Conservation (phyloP, 495 filamentous ascomycete genomes). For the Aspergillus saccharolyticus region DNA sequence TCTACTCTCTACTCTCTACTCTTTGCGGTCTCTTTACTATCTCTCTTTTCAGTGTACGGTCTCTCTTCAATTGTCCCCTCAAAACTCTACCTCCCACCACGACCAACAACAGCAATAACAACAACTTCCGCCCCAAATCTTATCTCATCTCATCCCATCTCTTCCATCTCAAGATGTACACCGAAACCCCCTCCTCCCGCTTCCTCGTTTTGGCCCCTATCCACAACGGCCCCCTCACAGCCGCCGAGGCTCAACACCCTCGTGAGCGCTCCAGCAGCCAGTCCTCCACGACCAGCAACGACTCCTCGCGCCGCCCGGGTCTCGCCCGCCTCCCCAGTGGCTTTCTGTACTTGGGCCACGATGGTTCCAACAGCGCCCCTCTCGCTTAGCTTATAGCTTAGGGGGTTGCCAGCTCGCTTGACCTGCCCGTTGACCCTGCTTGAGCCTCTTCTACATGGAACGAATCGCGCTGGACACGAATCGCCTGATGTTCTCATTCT, state of each 20-base stretch:
- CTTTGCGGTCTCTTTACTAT: background rate
- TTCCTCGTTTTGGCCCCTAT: constrained; percentile 40
- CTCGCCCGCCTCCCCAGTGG: constrained; percentile 7
- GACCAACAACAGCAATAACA: background rate
- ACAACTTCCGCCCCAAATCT: constrained; percentile 7
- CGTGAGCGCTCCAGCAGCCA: constrained; percentile 19
- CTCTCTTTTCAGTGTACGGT: background rate
- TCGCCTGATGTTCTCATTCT: background rate
- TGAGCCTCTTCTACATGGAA: background rate
- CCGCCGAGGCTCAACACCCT: constrained; percentile 8
- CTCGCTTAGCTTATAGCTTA: too few species aligned
- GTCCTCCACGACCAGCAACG: constrained; percentile 16
- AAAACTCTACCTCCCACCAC: constrained; percentile 1
- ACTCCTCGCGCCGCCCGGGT: background rate
- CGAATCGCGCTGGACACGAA: constrained; percentile 26
- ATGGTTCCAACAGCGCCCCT: constrained; percentile 19
- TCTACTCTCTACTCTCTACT: background rate
- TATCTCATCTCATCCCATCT: constrained; percentile 3
- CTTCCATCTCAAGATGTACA: constrained; percentile 28
- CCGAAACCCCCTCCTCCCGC: constrained; percentile 30
- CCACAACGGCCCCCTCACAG: constrained; percentile 29
- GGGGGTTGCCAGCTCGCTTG: background rate
- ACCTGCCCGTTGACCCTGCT: background rate
- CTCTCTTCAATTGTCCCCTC: constrained; percentile 3
- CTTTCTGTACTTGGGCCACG: constrained; percentile 14